Percentiles rank a stretch among this genome's conserved stretches.
Evolutionary conservation across 768 basidiomycete species (phyloP).

Genomic region (Pleurotus ostreatus): DNA sequence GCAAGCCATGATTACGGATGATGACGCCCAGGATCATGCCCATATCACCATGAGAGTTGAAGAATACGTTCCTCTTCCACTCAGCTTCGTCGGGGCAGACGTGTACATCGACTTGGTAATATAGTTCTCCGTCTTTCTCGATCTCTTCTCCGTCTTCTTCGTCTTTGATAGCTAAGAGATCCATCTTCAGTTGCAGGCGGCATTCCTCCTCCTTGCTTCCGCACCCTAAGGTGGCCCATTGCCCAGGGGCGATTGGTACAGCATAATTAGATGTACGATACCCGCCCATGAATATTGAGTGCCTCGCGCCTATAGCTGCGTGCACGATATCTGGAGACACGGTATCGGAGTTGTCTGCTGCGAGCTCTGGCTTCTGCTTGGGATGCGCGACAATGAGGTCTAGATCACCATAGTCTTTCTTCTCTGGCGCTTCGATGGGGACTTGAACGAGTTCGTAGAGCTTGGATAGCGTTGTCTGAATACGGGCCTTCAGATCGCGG

Average conservation of each 20-base stretch:
- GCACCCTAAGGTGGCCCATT: slow-evolving; percentile 31
- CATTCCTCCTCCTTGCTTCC: slow-evolving; percentile 23
- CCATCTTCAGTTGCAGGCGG: slow-evolving; percentile 20
- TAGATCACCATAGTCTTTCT: slow-evolving; percentile 63
- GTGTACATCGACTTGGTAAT: slow-evolving; percentile 55
- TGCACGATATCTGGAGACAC: slow-evolving; percentile 34
- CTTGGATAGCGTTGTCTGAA: slow-evolving; percentile 34
- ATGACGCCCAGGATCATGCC: slow-evolving; percentile 66
- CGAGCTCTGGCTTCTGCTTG: slow-evolving; percentile 9
- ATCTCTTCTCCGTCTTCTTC: background rate
- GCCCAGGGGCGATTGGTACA: slow-evolving; percentile 34
- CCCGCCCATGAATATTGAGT: slow-evolving; percentile 43
- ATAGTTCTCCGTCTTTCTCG: background rate
- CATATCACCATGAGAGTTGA: slow-evolving; percentile 66
- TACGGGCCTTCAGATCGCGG: slow-evolving; percentile 40
- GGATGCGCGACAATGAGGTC: slow-evolving; percentile 63
- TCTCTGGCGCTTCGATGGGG: slow-evolving; percentile 63
- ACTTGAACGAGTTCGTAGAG: slow-evolving; percentile 50
- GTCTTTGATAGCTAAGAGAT: background rate
- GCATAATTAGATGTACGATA: slow-evolving; percentile 65
- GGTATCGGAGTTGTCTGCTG: slow-evolving; percentile 5
- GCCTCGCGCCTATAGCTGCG: slow-evolving; percentile 40
- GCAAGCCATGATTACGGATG: slow-evolving; percentile 45
- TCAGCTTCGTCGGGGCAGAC: slow-evolving; percentile 49
- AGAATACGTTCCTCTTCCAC: slow-evolving; percentile 48